Evolutionary conservation across 805 yeast species (phyloP), one percentile per base, ranked within the genome.

Genomic region (Yarrowia yakushimensis): DNA sequence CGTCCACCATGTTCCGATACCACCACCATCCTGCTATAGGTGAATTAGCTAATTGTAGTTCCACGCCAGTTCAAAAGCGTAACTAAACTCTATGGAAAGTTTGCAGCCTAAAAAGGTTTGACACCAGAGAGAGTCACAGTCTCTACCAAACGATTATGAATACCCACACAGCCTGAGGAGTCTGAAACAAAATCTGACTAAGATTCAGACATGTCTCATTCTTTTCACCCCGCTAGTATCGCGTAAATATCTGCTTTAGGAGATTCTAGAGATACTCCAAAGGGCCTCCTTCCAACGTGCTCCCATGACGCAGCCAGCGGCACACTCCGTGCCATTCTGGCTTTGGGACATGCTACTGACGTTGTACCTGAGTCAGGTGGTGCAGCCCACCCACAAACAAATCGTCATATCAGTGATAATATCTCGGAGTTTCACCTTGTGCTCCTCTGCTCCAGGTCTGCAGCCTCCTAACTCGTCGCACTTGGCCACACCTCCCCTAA

Each of bases 291-390:
- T 27, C 34, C 31, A 9, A 18, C 52, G 13, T 25, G 52, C 52
- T 30, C 52, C 52, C 36, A 30, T 45, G 52, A 45, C 52, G 52
- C 52, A 45, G 9, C 36, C 4, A 18, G 28, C 30, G 36, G 52
- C 36, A 45, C 52, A 45, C 52, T 45, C 52, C 52, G 52, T 45
- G 52, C 30, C 52, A 45, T 20, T 20, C 36, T 28, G 36, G 52
- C 52, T 45, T 45, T 45, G 52, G 52, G 52, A 45, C 52, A 18
- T 45, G 7, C 12, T 45, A 45, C 52, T 36, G 28, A 45, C 52
- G 28, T 45, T 30, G 52, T 45, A 45, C 52, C 52, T 45, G 52
- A 45, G 52, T 45, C 52, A 45, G 36, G 52, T 45, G 52, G 52
- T 45, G 52, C 52, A 45, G 52, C 3, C 8, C 25, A 13, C 52